These are phyloP conservation scores for Rhynchosporium agropyri DNA, from an alignment of 2,329 filamentous ascomycete species.

Conservation along the genomic window DNA sequence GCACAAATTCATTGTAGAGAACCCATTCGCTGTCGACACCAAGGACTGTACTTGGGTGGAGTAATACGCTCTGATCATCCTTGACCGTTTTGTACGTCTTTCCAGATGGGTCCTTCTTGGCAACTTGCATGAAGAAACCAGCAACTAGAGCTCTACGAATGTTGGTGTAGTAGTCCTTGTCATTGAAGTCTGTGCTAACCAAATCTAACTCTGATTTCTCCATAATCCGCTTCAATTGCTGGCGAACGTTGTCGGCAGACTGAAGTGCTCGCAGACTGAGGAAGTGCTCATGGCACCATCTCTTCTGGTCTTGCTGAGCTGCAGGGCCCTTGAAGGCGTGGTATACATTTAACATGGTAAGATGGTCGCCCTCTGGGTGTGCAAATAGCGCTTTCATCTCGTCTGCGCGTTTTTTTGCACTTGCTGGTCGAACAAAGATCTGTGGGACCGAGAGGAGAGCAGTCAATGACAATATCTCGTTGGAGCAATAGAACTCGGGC, in stretches of 20 bases:
- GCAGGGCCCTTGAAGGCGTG: slow-evolving; percentile 87
- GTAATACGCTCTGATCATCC: slow-evolving; percentile 89
- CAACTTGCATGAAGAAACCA: slow-evolving; percentile 99
- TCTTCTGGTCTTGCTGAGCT: slow-evolving; percentile 72
- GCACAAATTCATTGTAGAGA: slow-evolving; percentile 96
- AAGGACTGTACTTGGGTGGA: slow-evolving; percentile 92
- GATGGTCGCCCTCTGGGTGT: slow-evolving; percentile 90
- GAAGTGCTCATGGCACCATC: slow-evolving; percentile 98
- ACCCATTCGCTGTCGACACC: slow-evolving; percentile 93
- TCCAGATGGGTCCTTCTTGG: slow-evolving; percentile 84
- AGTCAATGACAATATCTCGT: slow-evolving; percentile 95
- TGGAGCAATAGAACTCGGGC: slow-evolving; percentile 97
- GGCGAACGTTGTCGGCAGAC: slow-evolving; percentile 90
- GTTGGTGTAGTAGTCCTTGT: slow-evolving; percentile 98
- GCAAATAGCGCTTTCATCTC: slow-evolving; percentile 96
- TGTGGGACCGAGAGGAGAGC: slow-evolving; percentile 93
- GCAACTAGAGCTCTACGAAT: slow-evolving; percentile 89
- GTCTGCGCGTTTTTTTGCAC: slow-evolving; percentile 85
- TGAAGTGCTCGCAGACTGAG: slow-evolving; percentile 85
- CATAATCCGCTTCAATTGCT: slow-evolving; percentile 95
- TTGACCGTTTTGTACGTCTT: slow-evolving; percentile 97
- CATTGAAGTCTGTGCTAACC: slow-evolving; percentile 83
- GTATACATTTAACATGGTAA: slow-evolving; percentile 96
- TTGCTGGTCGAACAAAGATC: slow-evolving; percentile 85
- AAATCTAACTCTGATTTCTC: slow-evolving; percentile 86